These are phyloP conservation scores for Russula earlei DNA, from an alignment of 768 basidiomycete species.

Conservation along the genomic window DNA sequence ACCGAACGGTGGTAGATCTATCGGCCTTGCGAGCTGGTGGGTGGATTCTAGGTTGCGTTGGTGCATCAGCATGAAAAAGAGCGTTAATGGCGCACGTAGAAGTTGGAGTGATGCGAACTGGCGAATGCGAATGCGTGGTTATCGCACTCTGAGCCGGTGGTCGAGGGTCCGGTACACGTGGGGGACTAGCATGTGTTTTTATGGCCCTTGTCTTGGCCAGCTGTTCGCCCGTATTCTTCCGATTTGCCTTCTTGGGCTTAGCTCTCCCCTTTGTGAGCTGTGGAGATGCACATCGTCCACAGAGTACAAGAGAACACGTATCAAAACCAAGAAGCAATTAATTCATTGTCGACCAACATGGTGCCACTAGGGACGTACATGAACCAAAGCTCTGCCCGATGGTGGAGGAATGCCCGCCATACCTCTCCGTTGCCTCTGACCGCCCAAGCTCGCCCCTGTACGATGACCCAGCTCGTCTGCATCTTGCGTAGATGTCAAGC, in stretches of 20 bases:
- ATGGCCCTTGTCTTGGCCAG: neutral
- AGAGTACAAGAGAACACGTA: slow-evolving; percentile 24
- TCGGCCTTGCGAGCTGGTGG: neutral
- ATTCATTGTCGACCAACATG: slow-evolving; percentile 22
- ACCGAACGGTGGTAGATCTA: slow-evolving; percentile 23
- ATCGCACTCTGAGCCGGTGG: neutral
- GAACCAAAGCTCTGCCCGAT: slow-evolving; percentile 60
- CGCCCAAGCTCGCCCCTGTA: slow-evolving; percentile 29
- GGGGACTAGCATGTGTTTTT: neutral
- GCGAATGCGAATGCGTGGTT: neutral
- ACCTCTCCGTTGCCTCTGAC: slow-evolving; percentile 16
- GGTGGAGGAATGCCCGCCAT: slow-evolving; percentile 31
- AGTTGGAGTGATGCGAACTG: neutral
- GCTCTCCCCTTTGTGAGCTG: slow-evolving; percentile 72
- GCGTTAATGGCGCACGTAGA: neutral
- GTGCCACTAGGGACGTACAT: slow-evolving; percentile 79
- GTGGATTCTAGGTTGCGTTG: neutral
- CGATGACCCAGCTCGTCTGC: slow-evolving; percentile 32
- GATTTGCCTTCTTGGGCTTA: slow-evolving; percentile 27
- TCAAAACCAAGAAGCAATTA: slow-evolving; percentile 19
- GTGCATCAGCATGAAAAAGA: neutral
- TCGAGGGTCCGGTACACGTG: neutral
- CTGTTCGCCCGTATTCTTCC: neutral
- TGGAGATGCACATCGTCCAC: slow-evolving; percentile 21
- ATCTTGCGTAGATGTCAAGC: slow-evolving; percentile 17